Base-by-base conservation (phyloP, 345 rosid species). In the Brassica carinata region DNA sequence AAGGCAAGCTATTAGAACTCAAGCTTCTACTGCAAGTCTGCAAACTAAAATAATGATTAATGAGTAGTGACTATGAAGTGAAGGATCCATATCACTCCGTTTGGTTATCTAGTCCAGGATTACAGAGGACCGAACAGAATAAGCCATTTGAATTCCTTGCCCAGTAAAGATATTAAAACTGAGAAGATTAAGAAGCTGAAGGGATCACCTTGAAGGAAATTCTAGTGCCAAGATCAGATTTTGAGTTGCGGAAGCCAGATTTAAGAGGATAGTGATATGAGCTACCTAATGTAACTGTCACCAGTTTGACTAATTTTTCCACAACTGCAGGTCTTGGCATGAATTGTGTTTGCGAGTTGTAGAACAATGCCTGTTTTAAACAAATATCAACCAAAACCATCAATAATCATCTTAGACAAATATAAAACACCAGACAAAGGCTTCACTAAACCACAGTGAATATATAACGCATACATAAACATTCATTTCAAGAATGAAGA, bases 151-250 rank as follows among this genome's bases (percentile, higher is more conserved):
- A 75, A 8, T 33, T 19, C 0, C 15, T 55, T 4, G 70, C 14
- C 71, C 33, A 71, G 71, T 63, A 51, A 55, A 64, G 62, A 51
- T 31, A 34, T 57, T 62, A 29, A 59, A 69, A 73, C 14, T 1
- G 8, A 66, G 33, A 31, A 31, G 29, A 17, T 45, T 17, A 74
- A 80, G 43, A 57, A 55, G 18, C n/a, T n/a, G 33, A 59, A 38
- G 59, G 29, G 73, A 83, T 80, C 79, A 92, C 97, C 96, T 88
- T 91, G 87, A 92, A 94, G 26, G 97, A 91, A 65, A 92, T 84
- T 76, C 94, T 86, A 14, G 97, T 88, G 80, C 83, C 69, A 58
- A 88, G 90, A 88, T 92, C 92, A 74, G 92, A 89, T 43, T 77
- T 67, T 7, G 81, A 78, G 85, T 84, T 83, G 18, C 33, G 76